These are phyloP conservation scores for Gracilaria gracilis DNA, from an alignment of 23 red algal genomes.

Conservation along the genomic window DNA sequence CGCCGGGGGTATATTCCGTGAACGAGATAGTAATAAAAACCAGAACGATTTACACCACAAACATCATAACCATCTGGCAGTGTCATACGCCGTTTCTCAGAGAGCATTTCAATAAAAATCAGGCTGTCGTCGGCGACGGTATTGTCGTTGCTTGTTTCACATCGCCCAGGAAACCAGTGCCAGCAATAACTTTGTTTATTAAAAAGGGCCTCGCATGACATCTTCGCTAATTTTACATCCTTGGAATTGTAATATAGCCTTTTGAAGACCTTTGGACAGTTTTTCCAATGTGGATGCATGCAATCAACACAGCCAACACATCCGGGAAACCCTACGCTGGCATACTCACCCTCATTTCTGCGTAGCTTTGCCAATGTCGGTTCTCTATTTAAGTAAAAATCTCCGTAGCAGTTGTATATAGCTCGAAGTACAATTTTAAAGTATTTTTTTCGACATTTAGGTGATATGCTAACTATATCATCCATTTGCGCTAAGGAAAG, in stretches of 20 bases:
- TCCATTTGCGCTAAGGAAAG: slow-evolving; percentile 8
- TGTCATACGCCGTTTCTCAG: no score
- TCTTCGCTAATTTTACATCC: slow-evolving; percentile 34
- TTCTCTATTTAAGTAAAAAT: slow-evolving; percentile 2
- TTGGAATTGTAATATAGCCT: slow-evolving; percentile 13
- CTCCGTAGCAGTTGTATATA: slow-evolving; percentile 11
- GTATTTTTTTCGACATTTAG: neutral
- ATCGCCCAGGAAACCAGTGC: slow-evolving; percentile 74
- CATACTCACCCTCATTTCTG: neutral
- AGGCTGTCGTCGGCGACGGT: slow-evolving; percentile 26
- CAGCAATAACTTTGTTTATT: slow-evolving; percentile 51
- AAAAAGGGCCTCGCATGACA: slow-evolving; percentile 17
- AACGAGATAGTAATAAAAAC: slow-evolving; percentile 1
- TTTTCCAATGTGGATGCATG: neutral
- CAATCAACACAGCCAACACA: slow-evolving; percentile 38
- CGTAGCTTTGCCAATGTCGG: neutral
- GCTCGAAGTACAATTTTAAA: slow-evolving; percentile 3
- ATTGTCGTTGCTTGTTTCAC: slow-evolving; percentile 63
- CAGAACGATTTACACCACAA: no score
- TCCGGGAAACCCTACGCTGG: neutral
- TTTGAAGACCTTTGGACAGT: neutral
- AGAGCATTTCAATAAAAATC: slow-evolving; percentile 45
- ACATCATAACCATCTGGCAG: no score
- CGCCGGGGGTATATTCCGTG: slow-evolving; percentile 41
- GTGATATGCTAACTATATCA: slow-evolving; percentile 33